Conservation (phyloP, 2,329 filamentous ascomycete species). For the Fusarium chuoi region DNA sequence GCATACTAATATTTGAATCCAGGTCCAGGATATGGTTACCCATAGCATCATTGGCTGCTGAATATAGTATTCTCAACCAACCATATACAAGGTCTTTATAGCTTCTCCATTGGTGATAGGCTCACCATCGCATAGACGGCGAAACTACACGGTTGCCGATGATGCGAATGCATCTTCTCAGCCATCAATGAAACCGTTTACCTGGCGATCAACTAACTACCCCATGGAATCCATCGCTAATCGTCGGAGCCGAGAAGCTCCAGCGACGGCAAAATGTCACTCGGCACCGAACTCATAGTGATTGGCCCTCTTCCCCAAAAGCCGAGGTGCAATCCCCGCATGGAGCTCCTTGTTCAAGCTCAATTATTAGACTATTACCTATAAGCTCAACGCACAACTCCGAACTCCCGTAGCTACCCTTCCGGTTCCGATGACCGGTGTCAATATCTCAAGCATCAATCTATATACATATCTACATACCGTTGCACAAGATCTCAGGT, state of each 20-base stretch:
- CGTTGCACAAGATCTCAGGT: background rate
- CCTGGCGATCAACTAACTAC: background rate
- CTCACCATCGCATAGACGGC: background rate
- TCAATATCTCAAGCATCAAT: background rate
- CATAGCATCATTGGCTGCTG: background rate
- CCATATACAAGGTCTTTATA: background rate
- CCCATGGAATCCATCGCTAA: background rate
- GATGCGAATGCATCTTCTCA: background rate
- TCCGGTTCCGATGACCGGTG: slow-evolving; percentile 31
- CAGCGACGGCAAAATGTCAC: slow-evolving; percentile 16
- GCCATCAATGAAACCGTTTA: background rate
- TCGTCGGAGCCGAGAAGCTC: slow-evolving; percentile 25
- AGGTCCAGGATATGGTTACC: background rate
- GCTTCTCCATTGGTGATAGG: background rate
- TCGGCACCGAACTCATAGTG: slow-evolving; percentile 31
- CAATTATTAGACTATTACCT: background rate
- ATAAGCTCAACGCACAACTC: slow-evolving; percentile 5
- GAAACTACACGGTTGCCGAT: slow-evolving; percentile 15
- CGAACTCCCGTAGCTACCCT: slow-evolving; percentile 3
- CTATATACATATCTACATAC: background rate
- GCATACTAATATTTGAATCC: background rate
- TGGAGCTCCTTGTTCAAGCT: slow-evolving; percentile 16
- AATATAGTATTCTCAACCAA: background rate
- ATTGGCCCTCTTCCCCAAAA: slow-evolving; percentile 12
- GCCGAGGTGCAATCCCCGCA: slow-evolving; percentile 28